Percentiles rank a stretch among this genome's conserved stretches.
phyloP scores from a whole-genome alignment of 768 basidiomycete species.

The Royoungia palumana region DNA sequence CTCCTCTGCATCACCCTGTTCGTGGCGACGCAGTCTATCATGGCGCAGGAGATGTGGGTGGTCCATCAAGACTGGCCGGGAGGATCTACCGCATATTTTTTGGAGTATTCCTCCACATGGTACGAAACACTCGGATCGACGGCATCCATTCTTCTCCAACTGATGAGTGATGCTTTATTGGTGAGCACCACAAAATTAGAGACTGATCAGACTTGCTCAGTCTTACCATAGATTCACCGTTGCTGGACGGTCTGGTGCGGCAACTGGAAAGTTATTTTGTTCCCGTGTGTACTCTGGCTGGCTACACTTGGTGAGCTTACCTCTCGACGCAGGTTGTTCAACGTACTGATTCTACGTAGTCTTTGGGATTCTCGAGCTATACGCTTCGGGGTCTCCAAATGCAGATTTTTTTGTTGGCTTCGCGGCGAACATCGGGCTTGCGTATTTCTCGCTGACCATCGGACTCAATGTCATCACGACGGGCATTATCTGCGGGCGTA shows the following conservation, averaged over 20 bases:
- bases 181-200: slow-evolving; percentile 18
- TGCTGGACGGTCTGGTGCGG: slow-evolving; percentile 33
- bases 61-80: slow-evolving; percentile 31
- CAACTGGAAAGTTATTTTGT: slow-evolving; percentile 2
- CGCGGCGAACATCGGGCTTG: slow-evolving; percentile 9
- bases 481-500: slow-evolving; percentile 12
- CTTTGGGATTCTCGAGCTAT: slow-evolving; percentile 10
- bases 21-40: slow-evolving; percentile 16
- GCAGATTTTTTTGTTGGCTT: slow-evolving; percentile 7
- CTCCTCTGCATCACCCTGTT: slow-evolving; percentile 28
- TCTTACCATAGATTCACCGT: slow-evolving; percentile 31
- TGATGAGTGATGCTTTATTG: slow-evolving; percentile 32
- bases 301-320: background rate
- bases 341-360: background rate
- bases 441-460: slow-evolving; percentile 9
- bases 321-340: too few species aligned
- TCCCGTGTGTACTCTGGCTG: slow-evolving; percentile 12
- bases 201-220: too few species aligned
- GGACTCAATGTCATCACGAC: slow-evolving; percentile 10
- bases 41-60: slow-evolving; percentile 33
- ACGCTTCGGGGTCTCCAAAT: slow-evolving; percentile 1
- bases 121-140: slow-evolving; percentile 26
- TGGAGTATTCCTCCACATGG: slow-evolving; percentile 20
- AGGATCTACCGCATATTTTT: slow-evolving; percentile 31
- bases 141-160: slow-evolving; percentile 25